Percentiles rank a stretch among this genome's conserved stretches.
Evolutionary conservation across 257 asterid species (phyloP).

Genomic region (Solanum virginianum): DNA sequence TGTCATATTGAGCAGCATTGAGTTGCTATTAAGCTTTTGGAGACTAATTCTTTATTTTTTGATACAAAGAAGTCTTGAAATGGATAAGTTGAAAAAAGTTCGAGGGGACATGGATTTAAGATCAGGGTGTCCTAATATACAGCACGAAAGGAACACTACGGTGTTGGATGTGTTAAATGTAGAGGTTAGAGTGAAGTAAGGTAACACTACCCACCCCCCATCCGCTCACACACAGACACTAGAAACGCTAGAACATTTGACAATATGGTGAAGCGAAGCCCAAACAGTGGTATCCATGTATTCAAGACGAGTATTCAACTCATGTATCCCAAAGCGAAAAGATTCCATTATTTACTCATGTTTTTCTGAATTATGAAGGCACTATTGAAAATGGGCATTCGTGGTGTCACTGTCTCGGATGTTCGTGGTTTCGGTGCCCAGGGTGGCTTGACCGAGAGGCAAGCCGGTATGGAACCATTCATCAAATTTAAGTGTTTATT

Average conservation of each 20-base stretch:
- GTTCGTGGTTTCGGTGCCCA: constrained; percentile 97
- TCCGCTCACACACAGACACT: neutral
- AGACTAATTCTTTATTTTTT: neutral
- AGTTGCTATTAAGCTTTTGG: neutral
- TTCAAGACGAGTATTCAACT: neutral
- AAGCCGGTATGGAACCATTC: constrained; percentile 50
- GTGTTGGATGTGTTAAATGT: neutral
- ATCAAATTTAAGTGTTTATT: constrained; percentile 1
- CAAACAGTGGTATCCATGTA: neutral
- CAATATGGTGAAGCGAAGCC: neutral
- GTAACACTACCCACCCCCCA: neutral
- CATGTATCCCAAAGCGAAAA: neutral
- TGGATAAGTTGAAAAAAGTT: neutral
- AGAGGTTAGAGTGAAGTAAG: neutral
- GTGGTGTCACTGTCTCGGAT: constrained; percentile 93
- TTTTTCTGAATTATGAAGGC: constrained; percentile 40
- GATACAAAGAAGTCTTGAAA: neutral
- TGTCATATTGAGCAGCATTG: neutral
- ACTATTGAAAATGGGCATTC: constrained; percentile 78
- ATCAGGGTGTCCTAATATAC: neutral
- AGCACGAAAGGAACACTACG: neutral
- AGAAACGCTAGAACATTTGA: neutral
- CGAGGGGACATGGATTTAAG: neutral
- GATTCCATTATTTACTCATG: neutral
- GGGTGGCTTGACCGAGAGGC: constrained; percentile 88